Evolutionary conservation across 768 basidiomycete species (phyloP).

Genomic region (Trametes cingulata): DNA sequence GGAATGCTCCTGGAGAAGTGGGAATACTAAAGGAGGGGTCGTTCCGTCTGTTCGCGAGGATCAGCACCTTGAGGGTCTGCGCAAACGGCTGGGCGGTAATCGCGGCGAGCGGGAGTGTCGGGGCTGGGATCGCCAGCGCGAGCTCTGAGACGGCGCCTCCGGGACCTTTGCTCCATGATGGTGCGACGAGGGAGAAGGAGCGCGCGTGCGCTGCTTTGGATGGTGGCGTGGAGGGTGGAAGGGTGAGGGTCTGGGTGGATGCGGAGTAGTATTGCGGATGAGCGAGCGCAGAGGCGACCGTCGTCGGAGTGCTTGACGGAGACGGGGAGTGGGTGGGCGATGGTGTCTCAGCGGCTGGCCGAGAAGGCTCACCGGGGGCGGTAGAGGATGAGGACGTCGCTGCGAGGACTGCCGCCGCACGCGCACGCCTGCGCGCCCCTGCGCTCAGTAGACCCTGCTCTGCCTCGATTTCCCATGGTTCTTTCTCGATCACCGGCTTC

Average conservation of each 20-base stretch:
- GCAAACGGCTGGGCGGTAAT: slow-evolving; percentile 65
- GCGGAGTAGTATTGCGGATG: slow-evolving; percentile 63
- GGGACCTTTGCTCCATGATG: slow-evolving; percentile 21
- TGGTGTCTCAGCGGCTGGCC: neutral
- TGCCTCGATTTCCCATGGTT: slow-evolving; percentile 34
- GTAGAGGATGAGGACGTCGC: neutral
- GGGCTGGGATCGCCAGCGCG: slow-evolving; percentile 57
- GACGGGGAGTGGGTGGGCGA: slow-evolving; percentile 2
- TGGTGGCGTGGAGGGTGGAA: slow-evolving; percentile 62
- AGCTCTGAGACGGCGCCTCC: slow-evolving; percentile 21
- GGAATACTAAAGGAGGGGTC: slow-evolving; percentile 68
- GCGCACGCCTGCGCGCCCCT: slow-evolving; percentile 27
- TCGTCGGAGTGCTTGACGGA: slow-evolving; percentile 22
- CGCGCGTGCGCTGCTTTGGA: slow-evolving; percentile 55
- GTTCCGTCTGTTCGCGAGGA: slow-evolving; percentile 63
- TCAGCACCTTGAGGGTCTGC: slow-evolving; percentile 54
- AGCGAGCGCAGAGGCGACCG: slow-evolving; percentile 41
- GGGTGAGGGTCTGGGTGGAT: slow-evolving; percentile 56
- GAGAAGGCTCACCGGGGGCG: neutral
- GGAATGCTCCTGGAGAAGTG: slow-evolving; percentile 36
- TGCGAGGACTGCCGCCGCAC: slow-evolving; percentile 21
- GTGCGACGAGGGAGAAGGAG: slow-evolving; percentile 56
- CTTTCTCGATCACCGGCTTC: slow-evolving; percentile 21
- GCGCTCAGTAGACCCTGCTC: slow-evolving; percentile 31
- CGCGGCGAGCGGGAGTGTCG: slow-evolving; percentile 64